A percentile compares a stretch with the other conserved stretches of the same genome.
These are phyloP conservation scores for Phialocephala subalpina DNA, from an alignment of 2,329 filamentous ascomycete species.

Conservation along the genomic window DNA sequence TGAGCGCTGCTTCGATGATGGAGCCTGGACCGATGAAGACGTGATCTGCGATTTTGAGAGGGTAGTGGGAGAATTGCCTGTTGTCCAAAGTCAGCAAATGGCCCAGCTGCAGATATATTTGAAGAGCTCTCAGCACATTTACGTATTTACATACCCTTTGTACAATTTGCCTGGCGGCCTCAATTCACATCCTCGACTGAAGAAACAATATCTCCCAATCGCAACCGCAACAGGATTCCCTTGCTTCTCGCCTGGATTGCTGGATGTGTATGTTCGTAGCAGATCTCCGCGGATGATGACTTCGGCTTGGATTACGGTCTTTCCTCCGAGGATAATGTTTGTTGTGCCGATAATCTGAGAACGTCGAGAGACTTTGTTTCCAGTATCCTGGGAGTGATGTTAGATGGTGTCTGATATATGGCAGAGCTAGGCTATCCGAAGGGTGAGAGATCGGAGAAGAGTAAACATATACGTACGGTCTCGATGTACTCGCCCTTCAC, in stretches of 20 bases:
- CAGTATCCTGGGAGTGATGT: slow-evolving; percentile 74
- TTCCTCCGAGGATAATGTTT: slow-evolving; percentile 97
- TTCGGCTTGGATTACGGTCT: slow-evolving; percentile 94
- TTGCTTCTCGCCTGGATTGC: slow-evolving; percentile 45
- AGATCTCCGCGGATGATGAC: slow-evolving; percentile 95
- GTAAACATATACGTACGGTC: slow-evolving; percentile 68
- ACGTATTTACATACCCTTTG: slow-evolving; percentile 62
- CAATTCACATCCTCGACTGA: slow-evolving; percentile 79
- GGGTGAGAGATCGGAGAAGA: no score
- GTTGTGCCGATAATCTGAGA: slow-evolving; percentile 93
- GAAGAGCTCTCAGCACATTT: no score
- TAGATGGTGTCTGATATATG: slow-evolving; percentile 21
- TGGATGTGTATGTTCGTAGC: slow-evolving; percentile 61
- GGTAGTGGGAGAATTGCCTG: slow-evolving; percentile 78
- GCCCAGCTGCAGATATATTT: no score
- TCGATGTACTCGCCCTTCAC: slow-evolving; percentile 95
- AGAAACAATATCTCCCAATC: slow-evolving; percentile 91
- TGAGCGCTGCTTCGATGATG: slow-evolving; percentile 82
- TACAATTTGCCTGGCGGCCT: slow-evolving; percentile 85
- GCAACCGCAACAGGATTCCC: slow-evolving; percentile 68
- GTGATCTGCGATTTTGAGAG: slow-evolving; percentile 92
- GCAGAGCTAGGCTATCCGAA: no score
- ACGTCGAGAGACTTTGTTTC: slow-evolving; percentile 96
- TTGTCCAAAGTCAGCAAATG: background rate
- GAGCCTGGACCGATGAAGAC: slow-evolving; percentile 83